phyloP scores from a whole-genome alignment of 768 basidiomycete genomes.

The Agaricus blazei region DNA sequence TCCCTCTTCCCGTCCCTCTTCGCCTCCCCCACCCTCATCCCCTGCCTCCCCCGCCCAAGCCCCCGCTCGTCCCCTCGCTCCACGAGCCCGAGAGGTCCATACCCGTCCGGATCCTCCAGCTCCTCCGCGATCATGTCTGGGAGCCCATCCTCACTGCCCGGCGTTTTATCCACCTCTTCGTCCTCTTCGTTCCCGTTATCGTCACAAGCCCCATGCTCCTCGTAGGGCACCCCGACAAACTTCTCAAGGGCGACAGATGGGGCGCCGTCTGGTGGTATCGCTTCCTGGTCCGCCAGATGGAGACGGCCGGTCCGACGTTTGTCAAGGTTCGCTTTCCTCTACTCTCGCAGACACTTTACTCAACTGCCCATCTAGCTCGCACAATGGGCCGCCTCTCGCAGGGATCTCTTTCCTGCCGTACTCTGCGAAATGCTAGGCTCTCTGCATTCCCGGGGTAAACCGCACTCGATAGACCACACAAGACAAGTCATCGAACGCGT shows the following conservation, averaged over 20 bases:
- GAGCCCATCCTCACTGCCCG: slow-evolving; percentile 82
- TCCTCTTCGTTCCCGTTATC: slow-evolving; percentile 86
- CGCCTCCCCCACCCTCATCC: slow-evolving; percentile 41
- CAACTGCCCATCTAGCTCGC: slow-evolving; percentile 56
- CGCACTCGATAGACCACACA: slow-evolving; percentile 79
- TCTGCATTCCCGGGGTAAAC: slow-evolving; percentile 82
- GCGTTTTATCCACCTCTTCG: slow-evolving; percentile 79
- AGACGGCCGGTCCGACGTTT: slow-evolving; percentile 93
- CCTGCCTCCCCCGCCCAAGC: slow-evolving; percentile 23
- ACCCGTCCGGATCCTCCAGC: slow-evolving; percentile 31
- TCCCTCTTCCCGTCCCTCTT: slow-evolving; percentile 40
- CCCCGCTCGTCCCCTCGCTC: slow-evolving; percentile 49
- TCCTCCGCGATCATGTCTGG: slow-evolving; percentile 60
- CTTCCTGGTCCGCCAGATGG: slow-evolving; percentile 86
- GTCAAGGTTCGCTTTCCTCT: slow-evolving; percentile 63
- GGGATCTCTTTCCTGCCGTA: slow-evolving; percentile 84
- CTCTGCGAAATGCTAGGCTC: slow-evolving; percentile 83
- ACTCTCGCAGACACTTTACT: slow-evolving; percentile 4
- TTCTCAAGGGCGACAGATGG: slow-evolving; percentile 74
- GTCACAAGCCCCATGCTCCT: slow-evolving; percentile 80
- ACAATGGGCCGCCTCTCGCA: slow-evolving; percentile 97
- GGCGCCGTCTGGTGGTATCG: slow-evolving; percentile 97
- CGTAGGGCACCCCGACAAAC: slow-evolving; percentile 49
- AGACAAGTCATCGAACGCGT: slow-evolving; percentile 75
- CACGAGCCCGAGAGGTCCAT: slow-evolving; percentile 54